Percentiles rank a stretch among this genome's conserved stretches.
Evolutionary conservation across 2,329 filamentous ascomycete species (phyloP).

Genomic region (Chalaropsis thielavioides): DNA sequence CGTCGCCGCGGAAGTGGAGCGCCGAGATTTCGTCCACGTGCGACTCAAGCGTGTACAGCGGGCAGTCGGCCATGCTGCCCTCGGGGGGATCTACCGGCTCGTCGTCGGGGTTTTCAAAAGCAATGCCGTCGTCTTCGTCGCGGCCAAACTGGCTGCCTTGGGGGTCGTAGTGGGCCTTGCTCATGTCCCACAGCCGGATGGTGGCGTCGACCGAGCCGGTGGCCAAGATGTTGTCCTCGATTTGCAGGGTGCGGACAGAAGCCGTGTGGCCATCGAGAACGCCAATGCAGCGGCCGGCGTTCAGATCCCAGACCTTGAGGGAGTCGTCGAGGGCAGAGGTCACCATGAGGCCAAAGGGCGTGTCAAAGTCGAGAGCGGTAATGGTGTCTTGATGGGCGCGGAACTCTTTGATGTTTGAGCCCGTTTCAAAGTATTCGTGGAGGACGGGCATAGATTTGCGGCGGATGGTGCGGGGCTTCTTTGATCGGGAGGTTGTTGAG

Average conservation of each 20-base stretch:
- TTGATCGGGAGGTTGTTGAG: constrained; percentile 36
- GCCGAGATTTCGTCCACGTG: constrained; percentile 93
- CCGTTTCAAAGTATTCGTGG: constrained; percentile 88
- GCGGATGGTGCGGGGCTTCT: constrained; percentile 43
- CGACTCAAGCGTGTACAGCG: constrained; percentile 72
- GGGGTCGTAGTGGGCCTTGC: constrained; percentile 70
- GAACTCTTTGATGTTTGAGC: constrained; percentile 75
- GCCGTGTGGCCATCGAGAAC: constrained; percentile 86
- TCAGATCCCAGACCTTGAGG: constrained; percentile 91
- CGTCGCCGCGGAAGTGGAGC: constrained; percentile 76
- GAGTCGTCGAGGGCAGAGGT: constrained; percentile 86
- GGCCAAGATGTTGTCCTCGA: constrained; percentile 88
- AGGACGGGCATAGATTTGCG: constrained; percentile 84
- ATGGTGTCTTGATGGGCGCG: constrained; percentile 78
- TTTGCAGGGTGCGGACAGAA: constrained; percentile 80
- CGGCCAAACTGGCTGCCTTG: constrained; percentile 46
- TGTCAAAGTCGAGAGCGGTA: constrained; percentile 87
- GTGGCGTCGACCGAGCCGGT: constrained; percentile 92
- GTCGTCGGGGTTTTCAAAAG: constrained; percentile 57
- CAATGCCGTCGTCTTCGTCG: constrained; percentile 48
- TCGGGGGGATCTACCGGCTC: constrained; percentile 53
- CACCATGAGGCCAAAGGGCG: constrained; percentile 91
- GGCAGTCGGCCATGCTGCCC: constrained; percentile 78
- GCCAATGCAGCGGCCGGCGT: constrained; percentile 82
- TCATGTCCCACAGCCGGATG: constrained; percentile 88